These are phyloP conservation scores for Phytopythium oedochilum DNA, from an alignment of 352 stramenopile genomes.

Conservation along the genomic window DNA sequence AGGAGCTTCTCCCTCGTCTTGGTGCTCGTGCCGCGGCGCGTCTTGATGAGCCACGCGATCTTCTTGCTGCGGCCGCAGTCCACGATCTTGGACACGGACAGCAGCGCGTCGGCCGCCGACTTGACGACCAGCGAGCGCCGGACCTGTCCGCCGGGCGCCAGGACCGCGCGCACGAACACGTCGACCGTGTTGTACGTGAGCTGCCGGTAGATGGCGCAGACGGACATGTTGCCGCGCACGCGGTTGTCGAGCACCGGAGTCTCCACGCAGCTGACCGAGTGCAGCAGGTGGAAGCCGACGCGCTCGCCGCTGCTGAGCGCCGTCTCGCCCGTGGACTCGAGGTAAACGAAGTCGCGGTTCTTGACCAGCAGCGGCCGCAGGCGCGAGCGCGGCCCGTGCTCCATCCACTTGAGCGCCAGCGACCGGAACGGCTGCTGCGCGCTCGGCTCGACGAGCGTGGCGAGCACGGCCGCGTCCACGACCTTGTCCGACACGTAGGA, in stretches of 20 bases:
- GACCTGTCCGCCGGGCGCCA: conserved; percentile 28
- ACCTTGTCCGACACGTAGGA: conserved; percentile 42
- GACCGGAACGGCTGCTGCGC: conserved; percentile 34
- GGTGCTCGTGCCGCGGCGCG: conserved; percentile 1
- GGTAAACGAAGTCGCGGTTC: conserved; percentile 51
- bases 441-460: conserved; percentile 36
- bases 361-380: conserved; percentile 31
- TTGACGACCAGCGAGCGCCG: conserved; percentile 18
- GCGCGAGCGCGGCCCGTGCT: conserved; percentile 19
- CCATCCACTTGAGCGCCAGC: conserved; percentile 34
- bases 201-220: conserved; percentile 37
- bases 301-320: conserved; percentile 32
- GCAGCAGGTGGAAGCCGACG: conserved; percentile 49
- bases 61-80: conserved; percentile 34
- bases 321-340: conserved; percentile 39
- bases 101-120: conserved; percentile 18
- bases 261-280: conserved; percentile 42
- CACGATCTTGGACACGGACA: conserved; percentile 16
- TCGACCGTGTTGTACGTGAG: conserved; percentile 22
- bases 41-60: conserved; percentile 21
- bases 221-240: conserved; percentile 25
- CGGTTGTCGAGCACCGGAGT: conserved; percentile 19
- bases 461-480: conserved; percentile 37
- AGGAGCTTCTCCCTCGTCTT: conserved; percentile 2
- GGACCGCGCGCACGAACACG: conserved; percentile 28